Evolutionary conservation across 208 protist genomes (phyloP).

Genomic region (Trypanosoma avium): DNA sequence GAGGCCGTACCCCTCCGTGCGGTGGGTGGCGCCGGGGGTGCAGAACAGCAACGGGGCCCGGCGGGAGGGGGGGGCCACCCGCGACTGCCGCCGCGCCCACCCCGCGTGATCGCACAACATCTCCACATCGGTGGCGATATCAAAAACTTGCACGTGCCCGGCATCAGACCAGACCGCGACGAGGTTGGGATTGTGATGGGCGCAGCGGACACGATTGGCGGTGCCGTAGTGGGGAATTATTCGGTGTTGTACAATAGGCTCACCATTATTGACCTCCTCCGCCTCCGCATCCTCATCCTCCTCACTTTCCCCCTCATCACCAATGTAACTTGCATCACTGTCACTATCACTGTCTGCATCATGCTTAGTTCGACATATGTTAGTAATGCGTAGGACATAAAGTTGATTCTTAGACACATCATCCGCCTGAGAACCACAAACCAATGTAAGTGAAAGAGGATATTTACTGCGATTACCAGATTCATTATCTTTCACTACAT

Average conservation of each 20-base stretch:
- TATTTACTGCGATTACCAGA: constrained; percentile 66
- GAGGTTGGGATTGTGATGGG: constrained; percentile 84
- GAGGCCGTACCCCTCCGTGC: constrained; percentile 96
- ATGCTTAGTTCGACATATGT: constrained; percentile 94
- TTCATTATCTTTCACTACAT: constrained; percentile 68
- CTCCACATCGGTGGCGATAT: constrained; percentile 76
- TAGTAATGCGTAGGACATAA: constrained; percentile 89
- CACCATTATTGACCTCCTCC: constrained; percentile 82
- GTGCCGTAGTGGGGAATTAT: constrained; percentile 82
- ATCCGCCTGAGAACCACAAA: constrained; percentile 96
- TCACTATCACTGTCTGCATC: constrained; percentile 90
- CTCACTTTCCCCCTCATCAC: constrained; percentile 64
- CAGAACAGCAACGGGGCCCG: constrained; percentile 52
- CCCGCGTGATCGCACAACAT: constrained; percentile 80
- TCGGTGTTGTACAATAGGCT: constrained; percentile 86
- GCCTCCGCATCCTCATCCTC: constrained; percentile 79
- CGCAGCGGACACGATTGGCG: constrained; percentile 91
- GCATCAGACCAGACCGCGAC: constrained; percentile 95
- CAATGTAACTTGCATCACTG: constrained; percentile 87
- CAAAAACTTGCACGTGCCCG: constrained; percentile 94
- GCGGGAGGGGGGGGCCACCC: constrained; percentile 21
- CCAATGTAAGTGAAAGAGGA: constrained; percentile 91
- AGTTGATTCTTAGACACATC: constrained; percentile 92
- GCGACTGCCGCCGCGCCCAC: constrained; percentile 80
- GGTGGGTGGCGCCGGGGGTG: constrained; percentile 81